Evolutionary conservation across 129 eudicot genomes (phyloP).

Genomic region (Arctium lappa): DNA sequence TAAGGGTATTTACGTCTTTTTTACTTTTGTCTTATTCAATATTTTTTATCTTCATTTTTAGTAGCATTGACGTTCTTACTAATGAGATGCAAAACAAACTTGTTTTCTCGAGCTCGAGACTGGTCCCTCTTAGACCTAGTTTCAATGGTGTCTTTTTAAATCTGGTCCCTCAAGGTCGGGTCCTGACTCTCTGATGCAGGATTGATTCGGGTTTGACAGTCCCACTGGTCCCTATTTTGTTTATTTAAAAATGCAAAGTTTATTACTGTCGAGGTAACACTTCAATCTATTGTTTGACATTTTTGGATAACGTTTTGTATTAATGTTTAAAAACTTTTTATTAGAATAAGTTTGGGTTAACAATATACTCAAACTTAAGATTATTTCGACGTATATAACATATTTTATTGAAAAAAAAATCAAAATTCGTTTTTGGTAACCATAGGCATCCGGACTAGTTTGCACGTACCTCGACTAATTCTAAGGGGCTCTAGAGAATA

Average conservation of each 20-base stretch:
- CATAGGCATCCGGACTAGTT: no score
- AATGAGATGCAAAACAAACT: neutral
- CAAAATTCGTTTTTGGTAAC: no score
- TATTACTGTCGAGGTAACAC: neutral
- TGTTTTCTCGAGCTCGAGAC: neutral
- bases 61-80: neutral
- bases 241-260: neutral
- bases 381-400: no score
- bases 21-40: neutral
- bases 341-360: neutral
- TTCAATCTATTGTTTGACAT: no score
- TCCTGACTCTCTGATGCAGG: neutral
- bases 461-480: no score
- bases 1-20: neutral
- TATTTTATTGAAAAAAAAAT: no score
- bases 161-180: neutral
- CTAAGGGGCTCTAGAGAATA: no score
- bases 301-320: neutral
- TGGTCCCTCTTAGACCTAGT: neutral
- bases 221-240: neutral
- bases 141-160: neutral
- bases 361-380: neutral
- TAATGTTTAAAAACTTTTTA: neutral
- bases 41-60: neutral
- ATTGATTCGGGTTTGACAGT: neutral